These are phyloP conservation scores for Apiospora aurea DNA, from an alignment of 2,329 filamentous ascomycete genomes.

Conservation along the genomic window DNA sequence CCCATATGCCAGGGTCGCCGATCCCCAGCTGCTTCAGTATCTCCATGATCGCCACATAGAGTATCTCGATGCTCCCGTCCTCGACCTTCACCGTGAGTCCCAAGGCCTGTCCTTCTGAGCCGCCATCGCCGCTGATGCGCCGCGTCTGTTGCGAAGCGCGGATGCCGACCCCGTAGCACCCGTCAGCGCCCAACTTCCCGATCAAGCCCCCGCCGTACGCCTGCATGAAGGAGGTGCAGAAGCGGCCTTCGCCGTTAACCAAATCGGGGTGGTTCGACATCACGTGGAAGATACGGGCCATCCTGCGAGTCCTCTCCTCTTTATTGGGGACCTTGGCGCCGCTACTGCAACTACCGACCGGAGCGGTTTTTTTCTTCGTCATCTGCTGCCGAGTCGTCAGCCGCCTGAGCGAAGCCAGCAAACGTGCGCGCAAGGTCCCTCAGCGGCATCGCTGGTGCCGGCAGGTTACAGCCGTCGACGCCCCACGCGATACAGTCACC, in stretches of 20 bases:
- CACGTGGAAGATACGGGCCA: conserved; percentile 48
- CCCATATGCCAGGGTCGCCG: conserved; percentile 41
- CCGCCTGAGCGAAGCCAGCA: conserved; percentile 46
- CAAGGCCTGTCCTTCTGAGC: conserved; percentile 34
- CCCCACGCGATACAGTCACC: conserved; percentile 47
- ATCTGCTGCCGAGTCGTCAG: conserved; percentile 28
- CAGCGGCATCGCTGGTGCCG: conserved; percentile 52
- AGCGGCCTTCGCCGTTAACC: conserved; percentile 53
- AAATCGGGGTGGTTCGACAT: conserved; percentile 52
- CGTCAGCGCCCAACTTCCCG: conserved; percentile 58
- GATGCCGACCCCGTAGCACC: conserved; percentile 54
- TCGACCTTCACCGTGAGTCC: conserved; percentile 57
- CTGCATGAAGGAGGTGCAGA: conserved; percentile 54
- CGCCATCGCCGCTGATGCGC: conserved; percentile 45
- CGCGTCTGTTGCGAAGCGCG: conserved; percentile 46
- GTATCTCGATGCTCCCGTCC: conserved; percentile 52
- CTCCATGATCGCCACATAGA: conserved; percentile 53
- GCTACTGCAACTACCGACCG: background rate
- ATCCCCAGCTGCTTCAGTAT: conserved; percentile 52
- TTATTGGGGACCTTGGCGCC: background rate
- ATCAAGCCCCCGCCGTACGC: conserved; percentile 47
- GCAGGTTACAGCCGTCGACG: conserved; percentile 55
- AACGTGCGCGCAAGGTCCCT: conserved; percentile 44
- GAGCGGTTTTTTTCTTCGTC: background rate
- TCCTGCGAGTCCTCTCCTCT: conserved; percentile 31